A percentile compares a stretch with the other conserved stretches of the same genome.
Conservation (phyloP, 768 basidiomycete species). For the Leccinum fibrillosum region DNA sequence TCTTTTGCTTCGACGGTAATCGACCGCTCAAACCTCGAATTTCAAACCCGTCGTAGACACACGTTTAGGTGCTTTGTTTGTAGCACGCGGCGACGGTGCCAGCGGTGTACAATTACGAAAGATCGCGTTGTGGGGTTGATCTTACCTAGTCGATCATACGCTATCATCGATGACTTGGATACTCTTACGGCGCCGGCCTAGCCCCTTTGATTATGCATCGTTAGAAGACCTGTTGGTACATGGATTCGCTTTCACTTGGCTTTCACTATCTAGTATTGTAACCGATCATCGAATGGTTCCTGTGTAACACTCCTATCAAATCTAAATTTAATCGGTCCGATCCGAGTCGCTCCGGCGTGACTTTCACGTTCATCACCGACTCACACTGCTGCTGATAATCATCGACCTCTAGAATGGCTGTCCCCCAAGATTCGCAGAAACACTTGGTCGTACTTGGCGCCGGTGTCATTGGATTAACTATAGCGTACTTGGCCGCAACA, state of each 20-base stretch:
- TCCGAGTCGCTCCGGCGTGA: not conserved
- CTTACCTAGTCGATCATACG: not conserved
- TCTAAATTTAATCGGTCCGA: not conserved
- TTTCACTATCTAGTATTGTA: not conserved
- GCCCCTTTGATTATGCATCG: not conserved
- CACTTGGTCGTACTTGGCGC: slow-evolving; percentile 35
- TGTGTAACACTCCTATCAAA: not conserved
- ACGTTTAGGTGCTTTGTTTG: slow-evolving; percentile 40
- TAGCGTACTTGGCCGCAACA: slow-evolving; percentile 32
- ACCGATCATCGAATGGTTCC: not conserved
- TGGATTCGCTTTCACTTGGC: not conserved
- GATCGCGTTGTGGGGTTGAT: slow-evolving; percentile 41
- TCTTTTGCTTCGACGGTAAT: not conserved
- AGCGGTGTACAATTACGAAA: slow-evolving; percentile 36
- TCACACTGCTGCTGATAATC: not conserved
- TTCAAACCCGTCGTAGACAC: slow-evolving; percentile 27
- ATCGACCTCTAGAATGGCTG: slow-evolving; percentile 9
- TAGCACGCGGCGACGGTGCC: slow-evolving; percentile 30
- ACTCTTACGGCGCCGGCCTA: not conserved
- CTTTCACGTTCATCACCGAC: not conserved
- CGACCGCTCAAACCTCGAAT: not conserved
- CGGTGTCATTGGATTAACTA: slow-evolving; percentile 38
- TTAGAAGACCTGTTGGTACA: not conserved
- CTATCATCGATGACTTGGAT: not conserved
- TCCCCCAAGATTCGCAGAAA: slow-evolving; percentile 2